Base-by-base conservation (phyloP, 179 eudicot genomes). In the Beta macrorhiza region DNA sequence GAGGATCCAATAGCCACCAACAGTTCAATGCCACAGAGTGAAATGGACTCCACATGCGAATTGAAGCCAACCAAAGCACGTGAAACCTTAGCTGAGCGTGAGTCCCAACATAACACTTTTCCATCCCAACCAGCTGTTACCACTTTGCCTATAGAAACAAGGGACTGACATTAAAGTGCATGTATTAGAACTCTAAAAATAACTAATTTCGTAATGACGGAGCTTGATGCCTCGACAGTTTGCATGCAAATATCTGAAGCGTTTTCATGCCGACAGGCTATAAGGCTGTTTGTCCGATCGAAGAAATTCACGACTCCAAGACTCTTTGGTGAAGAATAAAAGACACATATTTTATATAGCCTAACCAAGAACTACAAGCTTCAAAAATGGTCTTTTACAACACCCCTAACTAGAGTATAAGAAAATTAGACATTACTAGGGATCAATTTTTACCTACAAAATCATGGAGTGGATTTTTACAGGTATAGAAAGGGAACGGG, bases 41-140 rank as follows among this genome's bases (percentile, higher is more conserved):
- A 90, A 80, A 95, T 82, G 44, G 97, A 93, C 68, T 90, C 95
- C 83, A 88, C 97, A 69, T 78, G 91, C 79, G 82, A 82, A 74
- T 77, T 70, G 29, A 81, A 78, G 74, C 71, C 79, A 79, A 77
- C 79, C 62, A 85, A 82, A 74, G 86, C 73, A 80, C 79, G 87
- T 16, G 75, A 67, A 78, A 85, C 72, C 81, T 82, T 82, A 55
- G 73, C 42, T 56, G 89, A 86, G 45, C 95, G 94, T 32, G 90
- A 75, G 86, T 95, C 99, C 98, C 98, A 95, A 67, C 78, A 86
- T 65, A 83, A 72, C 47, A 95, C 81, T 83, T 83, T 92, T 76
- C 84, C 83, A 84, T 95, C 99, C 98, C 97, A 95, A 77, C 98
- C 94, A 84, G 88, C 87, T 55, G 92, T 82, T 74, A 92, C 77